Conservation (phyloP, 352 stramenopile species). For the Pythium rhizo-oryzae region DNA sequence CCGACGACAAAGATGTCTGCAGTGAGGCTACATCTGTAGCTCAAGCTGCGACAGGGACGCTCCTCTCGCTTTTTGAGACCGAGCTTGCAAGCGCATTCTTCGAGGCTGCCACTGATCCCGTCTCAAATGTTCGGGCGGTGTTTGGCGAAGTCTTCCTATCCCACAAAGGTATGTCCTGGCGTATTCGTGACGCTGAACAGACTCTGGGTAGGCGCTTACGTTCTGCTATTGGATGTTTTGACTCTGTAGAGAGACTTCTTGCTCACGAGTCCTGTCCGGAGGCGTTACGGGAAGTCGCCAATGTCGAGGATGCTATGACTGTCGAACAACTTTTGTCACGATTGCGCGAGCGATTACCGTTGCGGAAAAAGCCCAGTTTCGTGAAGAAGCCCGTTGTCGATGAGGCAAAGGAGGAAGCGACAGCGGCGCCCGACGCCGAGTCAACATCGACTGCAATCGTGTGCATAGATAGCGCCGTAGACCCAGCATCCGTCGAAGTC, state of each 20-base stretch:
- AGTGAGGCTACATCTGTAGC: neutral
- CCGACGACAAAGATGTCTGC: neutral
- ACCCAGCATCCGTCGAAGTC: conserved; percentile 10
- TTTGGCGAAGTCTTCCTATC: conserved; percentile 52
- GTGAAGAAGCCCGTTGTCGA: neutral
- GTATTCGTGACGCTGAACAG: neutral
- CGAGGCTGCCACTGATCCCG: conserved; percentile 50
- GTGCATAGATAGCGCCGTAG: conserved; percentile 16
- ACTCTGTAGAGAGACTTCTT: conserved; percentile 14
- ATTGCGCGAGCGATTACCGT: conserved; percentile 17
- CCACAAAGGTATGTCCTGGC: conserved; percentile 40
- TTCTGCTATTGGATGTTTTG: neutral
- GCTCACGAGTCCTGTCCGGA: conserved; percentile 9
- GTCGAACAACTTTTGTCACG: conserved; percentile 12
- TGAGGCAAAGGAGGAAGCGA: neutral
- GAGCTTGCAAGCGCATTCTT: conserved; percentile 60
- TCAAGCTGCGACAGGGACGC: conserved; percentile 3
- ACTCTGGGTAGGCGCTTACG: too few relatives aligned
- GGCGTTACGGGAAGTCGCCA: conserved; percentile 7
- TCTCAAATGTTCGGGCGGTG: conserved; percentile 77
- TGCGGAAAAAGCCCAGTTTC: conserved; percentile 5
- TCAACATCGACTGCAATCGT: conserved; percentile 7
- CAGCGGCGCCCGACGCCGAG: neutral
- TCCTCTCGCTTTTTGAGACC: conserved; percentile 49
- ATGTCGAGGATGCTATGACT: neutral